Evolutionary conservation across 768 basidiomycete genomes (phyloP).

Genomic region (Termitomyces sp.): DNA sequence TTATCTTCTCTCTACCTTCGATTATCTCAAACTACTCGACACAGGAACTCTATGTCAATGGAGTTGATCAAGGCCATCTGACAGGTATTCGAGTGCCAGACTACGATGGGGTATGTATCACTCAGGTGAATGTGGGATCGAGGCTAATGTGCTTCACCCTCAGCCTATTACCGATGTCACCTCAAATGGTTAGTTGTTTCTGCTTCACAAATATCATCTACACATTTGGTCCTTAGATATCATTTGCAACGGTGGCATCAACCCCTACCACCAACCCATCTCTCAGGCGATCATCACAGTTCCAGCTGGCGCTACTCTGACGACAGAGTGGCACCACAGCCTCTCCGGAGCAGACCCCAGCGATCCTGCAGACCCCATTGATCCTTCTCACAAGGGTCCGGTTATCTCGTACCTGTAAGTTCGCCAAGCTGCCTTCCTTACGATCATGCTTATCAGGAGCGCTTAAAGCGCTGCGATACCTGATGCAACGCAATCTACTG

Average conservation of each 20-base stretch:
- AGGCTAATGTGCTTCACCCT: background rate
- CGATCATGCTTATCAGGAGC: background rate
- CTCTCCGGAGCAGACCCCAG: slow-evolving; percentile 36
- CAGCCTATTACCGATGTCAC: slow-evolving; percentile 57
- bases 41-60: slow-evolving; percentile 49
- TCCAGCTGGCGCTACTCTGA: slow-evolving; percentile 48
- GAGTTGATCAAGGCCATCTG: slow-evolving; percentile 39
- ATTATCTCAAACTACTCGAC: background rate
- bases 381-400: slow-evolving; percentile 50
- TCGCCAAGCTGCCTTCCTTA: background rate
- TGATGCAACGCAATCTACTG: slow-evolving; percentile 38
- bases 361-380: slow-evolving; percentile 45
- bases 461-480: slow-evolving; percentile 39
- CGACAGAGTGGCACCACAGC: slow-evolving; percentile 51
- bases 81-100: slow-evolving; percentile 38
- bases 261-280: slow-evolving; percentile 46
- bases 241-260: slow-evolving; percentile 60
- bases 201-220: background rate
- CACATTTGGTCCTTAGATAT: slow-evolving; percentile 17
- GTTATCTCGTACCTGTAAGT: slow-evolving; percentile 48
- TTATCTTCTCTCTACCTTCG: background rate
- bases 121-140: background rate
- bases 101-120: slow-evolving; percentile 35
- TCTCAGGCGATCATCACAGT: slow-evolving; percentile 42
- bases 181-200: slow-evolving; percentile 31